Evolutionary conservation across 139 green algal genomes (phyloP).

Genomic region (Picochlorum sp.): DNA sequence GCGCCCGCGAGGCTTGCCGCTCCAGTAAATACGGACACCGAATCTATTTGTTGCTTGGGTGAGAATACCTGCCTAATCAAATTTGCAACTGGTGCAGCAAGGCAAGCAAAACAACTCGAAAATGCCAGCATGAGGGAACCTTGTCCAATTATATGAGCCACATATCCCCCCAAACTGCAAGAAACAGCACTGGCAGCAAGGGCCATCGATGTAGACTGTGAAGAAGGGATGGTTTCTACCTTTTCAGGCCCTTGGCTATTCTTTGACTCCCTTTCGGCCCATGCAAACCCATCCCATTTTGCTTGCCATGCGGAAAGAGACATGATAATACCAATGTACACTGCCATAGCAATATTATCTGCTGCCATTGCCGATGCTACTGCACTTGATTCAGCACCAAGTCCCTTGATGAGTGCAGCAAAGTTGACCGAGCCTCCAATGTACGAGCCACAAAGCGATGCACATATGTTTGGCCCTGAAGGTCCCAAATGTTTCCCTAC

Average conservation of each 20-base stretch:
- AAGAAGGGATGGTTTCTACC: neutral
- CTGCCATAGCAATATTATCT: conserved; percentile 69
- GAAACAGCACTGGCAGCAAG: no score
- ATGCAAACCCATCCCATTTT: neutral
- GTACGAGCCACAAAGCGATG: conserved; percentile 62
- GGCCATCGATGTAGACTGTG: no score
- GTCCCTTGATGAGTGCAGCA: conserved; percentile 43
- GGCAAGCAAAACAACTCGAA: neutral
- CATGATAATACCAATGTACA: conserved; percentile 46
- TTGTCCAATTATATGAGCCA: neutral
- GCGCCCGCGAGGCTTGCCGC: conserved; percentile 26
- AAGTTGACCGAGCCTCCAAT: conserved; percentile 75
- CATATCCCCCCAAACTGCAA: no score
- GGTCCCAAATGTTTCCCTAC: conserved; percentile 28
- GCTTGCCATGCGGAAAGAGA: conserved; percentile 14
- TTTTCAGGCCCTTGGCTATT: neutral
- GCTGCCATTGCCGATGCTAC: conserved; percentile 52
- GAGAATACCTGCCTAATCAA: neutral
- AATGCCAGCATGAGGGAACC: neutral
- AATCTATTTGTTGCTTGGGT: neutral
- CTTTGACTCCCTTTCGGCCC: neutral
- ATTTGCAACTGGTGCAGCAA: neutral
- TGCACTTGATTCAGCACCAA: conserved; percentile 13
- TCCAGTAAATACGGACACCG: conserved; percentile 20
- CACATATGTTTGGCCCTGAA: conserved; percentile 43